Conservation (phyloP, 805 yeast species). For the Torulaspora maleeae region DNA sequence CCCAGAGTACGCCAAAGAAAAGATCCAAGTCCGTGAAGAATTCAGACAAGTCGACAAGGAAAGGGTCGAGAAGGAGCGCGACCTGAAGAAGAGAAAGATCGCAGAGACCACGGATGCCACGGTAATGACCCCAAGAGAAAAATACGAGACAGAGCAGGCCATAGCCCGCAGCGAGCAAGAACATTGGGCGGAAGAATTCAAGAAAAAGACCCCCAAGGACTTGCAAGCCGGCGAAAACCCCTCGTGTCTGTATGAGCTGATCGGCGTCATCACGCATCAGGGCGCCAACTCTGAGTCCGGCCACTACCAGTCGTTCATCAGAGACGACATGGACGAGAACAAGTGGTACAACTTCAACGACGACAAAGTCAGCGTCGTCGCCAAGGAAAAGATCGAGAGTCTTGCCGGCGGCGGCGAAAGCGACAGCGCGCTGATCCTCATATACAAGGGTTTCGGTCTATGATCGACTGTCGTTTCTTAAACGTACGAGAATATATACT, state of each 20-base stretch:
- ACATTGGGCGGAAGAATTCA: slow-evolving; percentile 47
- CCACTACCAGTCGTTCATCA: slow-evolving; percentile 88
- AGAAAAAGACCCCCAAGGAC: slow-evolving; percentile 45
- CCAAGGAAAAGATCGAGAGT: slow-evolving; percentile 72
- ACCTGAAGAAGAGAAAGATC: slow-evolving; percentile 54
- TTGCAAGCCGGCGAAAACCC: slow-evolving; percentile 67
- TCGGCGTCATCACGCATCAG: slow-evolving; percentile 83
- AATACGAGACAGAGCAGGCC: slow-evolving; percentile 48
- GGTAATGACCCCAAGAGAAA: slow-evolving; percentile 46
- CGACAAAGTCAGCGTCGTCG: slow-evolving; percentile 76
- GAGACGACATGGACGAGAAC: slow-evolving; percentile 66
- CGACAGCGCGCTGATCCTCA: slow-evolving; percentile 85
- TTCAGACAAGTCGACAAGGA: slow-evolving; percentile 72
- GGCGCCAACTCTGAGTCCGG: slow-evolving; percentile 97
- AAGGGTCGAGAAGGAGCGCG: slow-evolving; percentile 65
- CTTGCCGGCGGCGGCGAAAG: slow-evolving; percentile 98
- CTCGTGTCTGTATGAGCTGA: slow-evolving; percentile 77
- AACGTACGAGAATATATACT: slow-evolving; percentile 10
- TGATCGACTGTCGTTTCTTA: slow-evolving; percentile 20
- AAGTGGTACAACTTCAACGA: slow-evolving; percentile 95
- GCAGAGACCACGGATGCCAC: slow-evolving; percentile 19
- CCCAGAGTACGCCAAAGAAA: slow-evolving; percentile 62
- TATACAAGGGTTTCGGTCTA: slow-evolving; percentile 79
- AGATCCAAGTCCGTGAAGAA: slow-evolving; percentile 70
- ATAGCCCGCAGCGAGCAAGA: slow-evolving; percentile 44